Base-by-base conservation (phyloP, 495 filamentous ascomycete species). In the Elaphomyces granulatus region DNA sequence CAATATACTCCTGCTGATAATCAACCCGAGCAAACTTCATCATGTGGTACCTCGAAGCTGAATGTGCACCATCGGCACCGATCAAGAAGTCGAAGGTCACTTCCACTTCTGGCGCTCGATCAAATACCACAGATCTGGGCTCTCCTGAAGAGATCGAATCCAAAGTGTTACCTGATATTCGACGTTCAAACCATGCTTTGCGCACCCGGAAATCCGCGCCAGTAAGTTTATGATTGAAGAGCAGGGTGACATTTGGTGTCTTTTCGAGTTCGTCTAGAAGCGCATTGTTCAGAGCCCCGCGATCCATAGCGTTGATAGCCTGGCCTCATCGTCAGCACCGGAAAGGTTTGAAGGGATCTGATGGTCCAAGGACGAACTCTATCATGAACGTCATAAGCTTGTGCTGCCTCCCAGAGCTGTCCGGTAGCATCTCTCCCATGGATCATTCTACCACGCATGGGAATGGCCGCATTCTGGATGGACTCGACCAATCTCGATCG, bases 361-460 rank as follows among this genome's bases (percentile, higher is more conserved):
- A 36, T 15, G 34, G 20, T 34, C 3, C 9, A 0, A 17, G 23
- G 20, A 50, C 68, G 51, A 70, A 92, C 86, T 53, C 81, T 74
- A 43, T 87, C 88, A 47, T 92, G 81, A 3, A 82, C 72, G 58
- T 95, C 90, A 58, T 99, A 99, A 18, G 75, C 70, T 56, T 99
- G 90, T 15, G 81, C 60, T 42, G 81, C 75, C 46, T 90, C 77
- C 52, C 75, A 83, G 8, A 90, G 58, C 14, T 76, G 56, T 16
- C 81, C 82, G 20, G 70, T 57, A 19, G 67, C 52, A n/a, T 65
- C 66, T 44, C 68, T 67, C 16, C 83, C 78, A 53, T 99, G 90
- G 37, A 99, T 90, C 90, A 96, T 96, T n/a, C 90, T 84, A 8
- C 87, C 88, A 44, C 78, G 63, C 84, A 99, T 94, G 4, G 92